phyloP scores from a whole-genome alignment of 2,329 filamentous ascomycete genomes.

The Fusarium cyanostomum region DNA sequence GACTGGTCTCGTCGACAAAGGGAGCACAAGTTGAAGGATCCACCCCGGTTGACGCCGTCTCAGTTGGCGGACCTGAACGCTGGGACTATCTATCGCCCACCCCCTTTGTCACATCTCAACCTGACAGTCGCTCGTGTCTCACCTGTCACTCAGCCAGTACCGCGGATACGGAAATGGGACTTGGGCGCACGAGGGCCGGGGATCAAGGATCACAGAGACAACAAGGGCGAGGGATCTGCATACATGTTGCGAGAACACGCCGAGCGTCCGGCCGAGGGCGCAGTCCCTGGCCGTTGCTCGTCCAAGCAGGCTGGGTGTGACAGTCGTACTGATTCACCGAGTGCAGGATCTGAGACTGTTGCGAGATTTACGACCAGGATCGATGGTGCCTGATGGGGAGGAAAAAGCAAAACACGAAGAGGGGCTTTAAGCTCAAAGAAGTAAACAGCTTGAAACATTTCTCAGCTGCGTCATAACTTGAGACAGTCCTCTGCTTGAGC shows the following conservation, averaged over 20 bases:
- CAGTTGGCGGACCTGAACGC: slow-evolving; percentile 33
- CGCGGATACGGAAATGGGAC: slow-evolving; percentile 24
- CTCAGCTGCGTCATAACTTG: slow-evolving; percentile 12
- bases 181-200: not conserved
- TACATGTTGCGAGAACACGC: slow-evolving; percentile 8
- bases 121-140: slow-evolving; percentile 23
- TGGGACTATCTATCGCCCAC: slow-evolving; percentile 19
- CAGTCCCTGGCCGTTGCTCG: slow-evolving; percentile 6
- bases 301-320: slow-evolving; percentile 18
- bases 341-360: slow-evolving; percentile 37
- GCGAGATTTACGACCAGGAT: slow-evolving; percentile 30
- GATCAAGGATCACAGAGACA: slow-evolving; percentile 6
- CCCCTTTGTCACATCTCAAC: slow-evolving; percentile 27
- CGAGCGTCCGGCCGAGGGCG: slow-evolving; percentile 14
- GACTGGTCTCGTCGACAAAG: slow-evolving; percentile 16
- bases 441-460: slow-evolving; percentile 26
- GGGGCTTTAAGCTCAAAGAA: slow-evolving; percentile 10
- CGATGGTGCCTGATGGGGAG: not conserved
- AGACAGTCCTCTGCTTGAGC: slow-evolving; percentile 6
- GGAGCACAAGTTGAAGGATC: slow-evolving; percentile 15
- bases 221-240: slow-evolving; percentile 30
- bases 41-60: slow-evolving; percentile 20
- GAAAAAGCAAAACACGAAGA: slow-evolving; percentile 22
- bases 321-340: slow-evolving; percentile 27
- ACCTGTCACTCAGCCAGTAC: slow-evolving; percentile 32